These are phyloP conservation scores for Furcasterigmium sp. DNA, from an alignment of 2,329 filamentous ascomycete genomes.

Conservation along the genomic window DNA sequence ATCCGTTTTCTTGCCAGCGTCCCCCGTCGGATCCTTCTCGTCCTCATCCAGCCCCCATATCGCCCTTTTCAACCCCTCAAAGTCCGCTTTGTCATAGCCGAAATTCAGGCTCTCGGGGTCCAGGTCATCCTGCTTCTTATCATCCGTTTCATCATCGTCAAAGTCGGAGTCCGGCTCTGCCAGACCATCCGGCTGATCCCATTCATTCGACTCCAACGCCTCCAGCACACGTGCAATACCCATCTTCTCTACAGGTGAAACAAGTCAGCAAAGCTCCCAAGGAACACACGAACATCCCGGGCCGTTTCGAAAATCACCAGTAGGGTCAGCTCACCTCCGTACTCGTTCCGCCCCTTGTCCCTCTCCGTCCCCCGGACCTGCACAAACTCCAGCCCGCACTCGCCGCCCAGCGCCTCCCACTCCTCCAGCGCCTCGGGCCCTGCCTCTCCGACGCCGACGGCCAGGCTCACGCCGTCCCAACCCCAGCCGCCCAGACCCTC, in stretches of 20 bases:
- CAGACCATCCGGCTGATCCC: conserved; percentile 34
- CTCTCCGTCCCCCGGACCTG: conserved; percentile 37
- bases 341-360: conserved; percentile 45
- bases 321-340: conserved; percentile 42
- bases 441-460: conserved; percentile 46
- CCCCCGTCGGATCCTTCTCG: conserved; percentile 11
- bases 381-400: conserved; percentile 58
- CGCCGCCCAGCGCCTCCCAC: conserved; percentile 57
- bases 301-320: not conserved
- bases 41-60: conserved; percentile 37
- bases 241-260: conserved; percentile 49
- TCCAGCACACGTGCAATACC: conserved; percentile 55
- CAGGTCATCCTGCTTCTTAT: conserved; percentile 25
- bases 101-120: conserved; percentile 46
- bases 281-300: not conserved
- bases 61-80: conserved; percentile 44
- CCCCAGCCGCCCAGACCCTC: conserved; percentile 54
- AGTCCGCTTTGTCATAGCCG: conserved; percentile 46
- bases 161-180: conserved; percentile 17
- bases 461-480: conserved; percentile 61
- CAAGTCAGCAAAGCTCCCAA: not conserved
- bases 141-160: conserved; percentile 19
- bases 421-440: conserved; percentile 37
- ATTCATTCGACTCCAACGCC: conserved; percentile 62
- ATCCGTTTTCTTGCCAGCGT: conserved; percentile 1